Conservation (phyloP, 495 filamentous ascomycete genomes). For the Lophium mytilinum region DNA sequence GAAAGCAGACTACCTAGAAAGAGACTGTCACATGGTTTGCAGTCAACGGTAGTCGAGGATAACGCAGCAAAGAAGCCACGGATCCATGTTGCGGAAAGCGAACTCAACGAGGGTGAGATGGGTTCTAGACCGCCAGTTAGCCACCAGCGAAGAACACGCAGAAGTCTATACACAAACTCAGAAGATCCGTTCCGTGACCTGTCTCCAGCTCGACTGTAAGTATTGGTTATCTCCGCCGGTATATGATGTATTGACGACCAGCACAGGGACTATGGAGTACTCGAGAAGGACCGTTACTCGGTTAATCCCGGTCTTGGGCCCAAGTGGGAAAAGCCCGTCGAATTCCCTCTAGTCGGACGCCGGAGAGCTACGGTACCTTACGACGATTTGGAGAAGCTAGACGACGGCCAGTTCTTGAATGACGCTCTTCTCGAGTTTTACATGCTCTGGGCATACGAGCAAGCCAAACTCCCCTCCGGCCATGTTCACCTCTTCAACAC, state of each 20-base stretch:
- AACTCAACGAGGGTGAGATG: too few relatives aligned
- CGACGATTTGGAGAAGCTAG: slow-evolving; percentile 68
- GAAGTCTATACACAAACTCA: too few relatives aligned
- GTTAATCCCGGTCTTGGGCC: not conserved
- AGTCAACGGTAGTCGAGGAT: too few relatives aligned
- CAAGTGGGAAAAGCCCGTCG: slow-evolving; percentile 42
- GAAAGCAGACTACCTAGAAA: too few relatives aligned
- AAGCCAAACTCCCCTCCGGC: slow-evolving; percentile 41
- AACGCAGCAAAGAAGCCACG: too few relatives aligned
- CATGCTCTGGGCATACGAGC: slow-evolving; percentile 57
- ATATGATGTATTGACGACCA: not conserved
- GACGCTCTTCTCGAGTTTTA: slow-evolving; percentile 89
- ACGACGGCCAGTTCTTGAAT: slow-evolving; percentile 82
- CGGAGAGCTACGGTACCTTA: slow-evolving; percentile 69
- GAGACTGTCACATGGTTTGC: too few relatives aligned
- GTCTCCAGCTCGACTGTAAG: too few relatives aligned
- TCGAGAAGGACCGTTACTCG: not conserved
- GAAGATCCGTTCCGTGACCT: too few relatives aligned
- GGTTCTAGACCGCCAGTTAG: too few relatives aligned
- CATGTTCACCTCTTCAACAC: slow-evolving; percentile 83
- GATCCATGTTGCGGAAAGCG: too few relatives aligned
- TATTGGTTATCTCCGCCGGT: too few relatives aligned
- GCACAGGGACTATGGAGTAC: not conserved
- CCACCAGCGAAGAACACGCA: too few relatives aligned
- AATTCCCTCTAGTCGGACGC: slow-evolving; percentile 60